These are phyloP conservation scores for Wickerhamiella musiphila DNA, from an alignment of 805 yeast species.

Conservation along the genomic window DNA sequence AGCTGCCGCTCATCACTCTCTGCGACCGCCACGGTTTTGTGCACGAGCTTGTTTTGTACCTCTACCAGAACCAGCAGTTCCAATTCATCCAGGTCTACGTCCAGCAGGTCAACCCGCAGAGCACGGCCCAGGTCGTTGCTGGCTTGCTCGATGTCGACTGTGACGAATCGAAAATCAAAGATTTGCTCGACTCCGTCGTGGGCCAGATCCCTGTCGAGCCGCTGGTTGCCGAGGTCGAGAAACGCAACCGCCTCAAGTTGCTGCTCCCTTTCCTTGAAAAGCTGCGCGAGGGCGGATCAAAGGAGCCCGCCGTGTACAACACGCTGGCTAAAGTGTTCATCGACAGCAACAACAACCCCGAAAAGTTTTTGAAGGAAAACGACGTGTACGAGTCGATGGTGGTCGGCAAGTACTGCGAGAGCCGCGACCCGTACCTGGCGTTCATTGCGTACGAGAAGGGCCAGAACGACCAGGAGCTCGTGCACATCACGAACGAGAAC, in stretches of 20 bases:
- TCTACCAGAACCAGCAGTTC: constrained; percentile 90
- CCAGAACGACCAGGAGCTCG: constrained; percentile 71
- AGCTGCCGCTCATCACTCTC: constrained; percentile 87
- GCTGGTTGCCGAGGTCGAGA: constrained; percentile 86
- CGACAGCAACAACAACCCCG: constrained; percentile 95
- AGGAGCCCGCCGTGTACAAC: constrained; percentile 82
- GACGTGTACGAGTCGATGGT: constrained; percentile 77
- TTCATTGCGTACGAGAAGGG: constrained; percentile 97
- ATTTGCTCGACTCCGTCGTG: constrained; percentile 62
- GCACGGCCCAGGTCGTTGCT: constrained; percentile 92
- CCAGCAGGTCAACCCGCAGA: constrained; percentile 90
- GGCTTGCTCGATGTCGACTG: constrained; percentile 94
- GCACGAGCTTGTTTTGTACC: constrained; percentile 81
- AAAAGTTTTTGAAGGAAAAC: constrained; percentile 86
- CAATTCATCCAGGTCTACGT: constrained; percentile 96
- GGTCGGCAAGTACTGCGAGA: constrained; percentile 97
- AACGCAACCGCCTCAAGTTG: constrained; percentile 83
- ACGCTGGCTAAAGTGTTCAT: constrained; percentile 95
- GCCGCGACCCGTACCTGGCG: constrained; percentile 96
- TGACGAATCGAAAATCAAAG: constrained; percentile 75
- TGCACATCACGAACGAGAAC: constrained; percentile 87
- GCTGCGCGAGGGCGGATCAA: constrained; percentile 61
- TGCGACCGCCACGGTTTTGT: constrained; percentile 85
- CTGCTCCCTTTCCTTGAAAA: constrained; percentile 86
- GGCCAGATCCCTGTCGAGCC: constrained; percentile 90